phyloP scores from a whole-genome alignment of 2,329 filamentous ascomycete genomes.

The Phialemonium atrogriseum region DNA sequence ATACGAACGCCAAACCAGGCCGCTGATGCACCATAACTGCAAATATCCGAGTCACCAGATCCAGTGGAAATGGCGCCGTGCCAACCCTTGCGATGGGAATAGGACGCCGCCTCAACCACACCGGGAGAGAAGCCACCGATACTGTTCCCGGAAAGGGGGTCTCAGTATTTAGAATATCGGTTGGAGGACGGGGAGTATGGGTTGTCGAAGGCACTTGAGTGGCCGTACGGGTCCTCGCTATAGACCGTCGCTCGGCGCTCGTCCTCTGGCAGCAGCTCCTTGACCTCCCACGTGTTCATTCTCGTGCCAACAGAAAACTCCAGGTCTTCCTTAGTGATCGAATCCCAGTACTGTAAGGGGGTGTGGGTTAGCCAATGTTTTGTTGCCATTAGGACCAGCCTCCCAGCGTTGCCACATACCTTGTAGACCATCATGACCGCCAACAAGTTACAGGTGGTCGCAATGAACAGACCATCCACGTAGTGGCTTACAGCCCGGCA shows the following conservation, averaged over 20 bases:
- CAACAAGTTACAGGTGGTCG: constrained; percentile 85
- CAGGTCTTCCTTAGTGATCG: constrained; percentile 94
- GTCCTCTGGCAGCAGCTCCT: constrained; percentile 77
- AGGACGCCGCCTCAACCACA: no score
- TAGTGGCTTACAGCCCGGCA: constrained; percentile 85
- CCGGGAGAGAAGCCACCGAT: no score
- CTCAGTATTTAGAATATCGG: constrained; percentile 40
- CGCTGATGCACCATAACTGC: no score
- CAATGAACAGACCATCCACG: constrained; percentile 88
- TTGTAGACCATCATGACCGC: constrained; percentile 99
- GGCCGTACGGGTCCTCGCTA: constrained; percentile 56
- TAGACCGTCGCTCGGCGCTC: constrained; percentile 69
- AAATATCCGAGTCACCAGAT: no score
- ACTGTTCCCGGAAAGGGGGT: no score
- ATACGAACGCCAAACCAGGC: no score
- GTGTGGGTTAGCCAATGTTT: background rate
- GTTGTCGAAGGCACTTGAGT: constrained; percentile 45
- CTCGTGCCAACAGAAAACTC: constrained; percentile 96
- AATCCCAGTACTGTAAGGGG: constrained; percentile 90
- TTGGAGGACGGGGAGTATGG: constrained; percentile 35
- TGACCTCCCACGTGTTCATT: constrained; percentile 97
- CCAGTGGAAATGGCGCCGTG: no score
- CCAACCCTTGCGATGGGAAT: no score
- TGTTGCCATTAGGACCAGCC: background rate
- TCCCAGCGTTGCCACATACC: constrained; percentile 34